Conservation (phyloP, 306 rosid genomes). For the Glycine latifolia region DNA sequence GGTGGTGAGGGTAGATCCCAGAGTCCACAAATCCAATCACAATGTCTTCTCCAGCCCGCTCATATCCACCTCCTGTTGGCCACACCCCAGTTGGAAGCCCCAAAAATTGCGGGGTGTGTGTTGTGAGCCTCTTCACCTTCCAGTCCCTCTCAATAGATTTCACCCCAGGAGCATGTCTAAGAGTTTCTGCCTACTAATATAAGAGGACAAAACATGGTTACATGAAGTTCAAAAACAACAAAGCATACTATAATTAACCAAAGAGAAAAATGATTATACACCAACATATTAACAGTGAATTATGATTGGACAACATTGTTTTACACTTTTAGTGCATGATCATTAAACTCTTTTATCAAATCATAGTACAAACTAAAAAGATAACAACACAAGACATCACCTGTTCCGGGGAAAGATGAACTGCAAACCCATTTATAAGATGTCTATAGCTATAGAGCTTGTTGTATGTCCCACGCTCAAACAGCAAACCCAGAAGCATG, state of each 20-base stretch:
- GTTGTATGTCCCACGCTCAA: conserved; percentile 75
- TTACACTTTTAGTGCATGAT: no score
- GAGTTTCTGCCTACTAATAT: conserved; percentile 92
- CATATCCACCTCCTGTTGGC: conserved; percentile 99
- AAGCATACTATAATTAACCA: no score
- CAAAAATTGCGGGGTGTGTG: conserved; percentile 95
- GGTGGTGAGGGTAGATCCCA: conserved; percentile 91
- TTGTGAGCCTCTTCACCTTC: conserved; percentile 93
- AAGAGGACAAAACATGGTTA: conserved; percentile 51
- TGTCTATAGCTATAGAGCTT: conserved; percentile 92
- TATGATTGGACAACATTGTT: no score
- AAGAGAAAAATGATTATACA: no score
- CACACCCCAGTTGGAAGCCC: conserved; percentile 99
- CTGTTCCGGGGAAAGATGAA: conserved; percentile 91
- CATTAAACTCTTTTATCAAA: no score
- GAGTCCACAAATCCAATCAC: conserved; percentile 99
- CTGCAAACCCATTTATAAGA: conserved; percentile 97
- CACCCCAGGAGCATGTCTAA: conserved; percentile 85
- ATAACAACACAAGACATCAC: conserved; percentile 62
- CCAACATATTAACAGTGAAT: no score
- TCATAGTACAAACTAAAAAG: background rate
- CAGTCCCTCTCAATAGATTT: conserved; percentile 93
- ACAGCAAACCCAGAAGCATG: conserved; percentile 92
- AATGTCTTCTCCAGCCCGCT: conserved; percentile 92
- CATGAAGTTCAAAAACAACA: conserved; percentile 34